Base-by-base conservation (phyloP, 225 moss, liverwort and hornwort genomes). In the Physcomitrellopsis africana region DNA sequence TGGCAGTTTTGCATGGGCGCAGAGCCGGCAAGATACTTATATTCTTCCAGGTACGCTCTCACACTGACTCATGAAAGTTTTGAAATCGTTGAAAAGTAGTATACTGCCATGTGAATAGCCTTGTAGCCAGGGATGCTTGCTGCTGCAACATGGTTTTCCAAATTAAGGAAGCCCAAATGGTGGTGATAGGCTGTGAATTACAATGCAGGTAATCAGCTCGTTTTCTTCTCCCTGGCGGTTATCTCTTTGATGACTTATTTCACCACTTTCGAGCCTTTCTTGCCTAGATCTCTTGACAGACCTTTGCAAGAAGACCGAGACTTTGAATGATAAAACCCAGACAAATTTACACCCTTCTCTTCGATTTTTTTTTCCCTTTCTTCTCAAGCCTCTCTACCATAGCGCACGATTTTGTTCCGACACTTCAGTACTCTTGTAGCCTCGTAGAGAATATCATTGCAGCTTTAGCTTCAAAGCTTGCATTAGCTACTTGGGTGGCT, bases 1-100 rank as follows among this genome's bases (percentile, higher is more conserved):
- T 41, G 65, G 65, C 85, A 90, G 90, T 54, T 85, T 90, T 75
- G 79, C 91, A 16, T 91, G 88, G 88, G 73, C 85, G 48, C 82
- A 86, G 70, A 82, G 78, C 44, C 77, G 91, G 58, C 73, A 73
- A 63, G 41, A 76, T 65, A 70, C 86, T 11, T 60, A 13, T n/a
- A 65, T 91, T 56, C 84, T 91, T 60, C 91, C 88, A 65, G 90
- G 90, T 90, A 51, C 70, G 51, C 52, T 65, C 12, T 37, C 3
- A 80, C 8, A 16, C 64, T 12, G 54, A 67, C 32, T 8, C 3
- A n/a, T 19, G 14, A 60, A 24, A 11, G 26, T 7, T 5, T 60
- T 23, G 12, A 23, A 12, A 8, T 17, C 11, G 29, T 60, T n/a
- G 60, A 60, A 9, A 60, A 8, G 3, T 1, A 26, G 13, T 60